A percentile compares a stretch with the other conserved stretches of the same genome.
Conservation (phyloP, 768 basidiomycete genomes). For the Lactarius indigo region DNA sequence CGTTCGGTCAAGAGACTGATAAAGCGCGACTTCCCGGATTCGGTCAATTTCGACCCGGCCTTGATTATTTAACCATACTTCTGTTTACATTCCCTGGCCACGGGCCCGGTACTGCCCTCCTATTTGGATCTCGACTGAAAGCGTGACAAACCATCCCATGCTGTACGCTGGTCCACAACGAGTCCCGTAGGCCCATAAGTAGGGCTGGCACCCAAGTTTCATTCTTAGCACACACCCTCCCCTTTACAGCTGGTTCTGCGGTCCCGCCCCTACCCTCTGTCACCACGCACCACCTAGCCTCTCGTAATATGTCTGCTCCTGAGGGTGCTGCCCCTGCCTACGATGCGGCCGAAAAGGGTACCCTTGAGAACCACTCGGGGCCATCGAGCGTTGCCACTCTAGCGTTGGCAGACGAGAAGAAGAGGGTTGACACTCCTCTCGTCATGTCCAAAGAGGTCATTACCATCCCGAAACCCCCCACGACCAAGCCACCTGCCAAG, state of each 20-base stretch:
- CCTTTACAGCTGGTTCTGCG: conserved; percentile 2
- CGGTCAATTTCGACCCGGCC: conserved; percentile 1
- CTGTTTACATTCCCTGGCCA: conserved; percentile 10
- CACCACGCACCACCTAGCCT: conserved; percentile 25
- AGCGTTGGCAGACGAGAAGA: conserved; percentile 27
- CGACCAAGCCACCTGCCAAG: conserved; percentile 38
- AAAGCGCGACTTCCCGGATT: conserved; percentile 1
- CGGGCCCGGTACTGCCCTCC: conserved; percentile 5
- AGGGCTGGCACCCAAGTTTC: background rate
- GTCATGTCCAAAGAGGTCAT: conserved; percentile 36
- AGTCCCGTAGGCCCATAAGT: conserved; percentile 18
- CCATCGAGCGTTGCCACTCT: conserved; percentile 13
- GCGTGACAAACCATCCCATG: conserved; percentile 4
- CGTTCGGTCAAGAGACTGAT: background rate
- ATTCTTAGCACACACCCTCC: background rate
- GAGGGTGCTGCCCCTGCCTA: conserved; percentile 27
- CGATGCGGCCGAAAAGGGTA: conserved; percentile 34
- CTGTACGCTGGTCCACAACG: conserved; percentile 5
- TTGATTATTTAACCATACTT: conserved; percentile 1
- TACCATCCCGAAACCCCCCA: conserved; percentile 30
- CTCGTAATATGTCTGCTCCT: conserved; percentile 26
- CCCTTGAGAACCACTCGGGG: conserved; percentile 24
- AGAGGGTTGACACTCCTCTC: conserved; percentile 27
- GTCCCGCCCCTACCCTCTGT: background rate
- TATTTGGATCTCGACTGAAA: conserved; percentile 9